Conservation (phyloP, 192 early-diverging fungal species). For the Coemansia sp. region DNA sequence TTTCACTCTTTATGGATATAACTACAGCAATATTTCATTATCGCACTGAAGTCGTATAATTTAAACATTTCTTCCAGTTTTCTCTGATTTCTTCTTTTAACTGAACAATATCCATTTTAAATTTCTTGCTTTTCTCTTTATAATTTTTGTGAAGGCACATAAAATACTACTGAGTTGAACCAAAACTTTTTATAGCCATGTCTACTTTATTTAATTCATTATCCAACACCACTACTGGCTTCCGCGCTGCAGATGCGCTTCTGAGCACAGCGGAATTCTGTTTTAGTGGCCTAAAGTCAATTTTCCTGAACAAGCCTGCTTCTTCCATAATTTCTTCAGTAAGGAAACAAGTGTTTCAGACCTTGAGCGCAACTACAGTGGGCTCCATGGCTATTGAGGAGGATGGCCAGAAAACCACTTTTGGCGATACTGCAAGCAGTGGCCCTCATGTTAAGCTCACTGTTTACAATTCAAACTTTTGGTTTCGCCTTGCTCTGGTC, state of each 20-base stretch:
- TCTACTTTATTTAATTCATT: constrained; percentile 10
- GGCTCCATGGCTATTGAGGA: constrained; percentile 50
- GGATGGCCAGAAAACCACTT: constrained; percentile 28
- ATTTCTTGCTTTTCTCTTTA: too few species aligned
- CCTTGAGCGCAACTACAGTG: constrained; percentile 27
- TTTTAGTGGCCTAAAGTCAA: constrained; percentile 11
- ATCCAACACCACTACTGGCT: constrained; percentile 11
- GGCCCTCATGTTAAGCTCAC: constrained; percentile 45
- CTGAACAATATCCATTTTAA: too few species aligned
- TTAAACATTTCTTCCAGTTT: too few species aligned
- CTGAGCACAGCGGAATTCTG: constrained; percentile 18
- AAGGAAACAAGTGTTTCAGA: constrained; percentile 23
- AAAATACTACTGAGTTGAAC: not conserved
- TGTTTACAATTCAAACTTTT: constrained; percentile 60
- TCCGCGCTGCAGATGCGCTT: constrained; percentile 12
- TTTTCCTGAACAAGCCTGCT: constrained; percentile 11
- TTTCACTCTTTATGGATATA: too few species aligned
- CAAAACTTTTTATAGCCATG: not conserved
- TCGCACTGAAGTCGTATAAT: too few species aligned
- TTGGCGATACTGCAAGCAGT: constrained; percentile 42
- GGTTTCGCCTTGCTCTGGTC: constrained; percentile 58
- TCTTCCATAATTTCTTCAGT: constrained; percentile 22
- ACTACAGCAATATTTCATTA: too few species aligned
- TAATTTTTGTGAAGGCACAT: too few species aligned
- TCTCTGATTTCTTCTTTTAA: too few species aligned